phyloP scores from a whole-genome alignment of 108 stramenopile species.

The Skeletonema costatum region DNA sequence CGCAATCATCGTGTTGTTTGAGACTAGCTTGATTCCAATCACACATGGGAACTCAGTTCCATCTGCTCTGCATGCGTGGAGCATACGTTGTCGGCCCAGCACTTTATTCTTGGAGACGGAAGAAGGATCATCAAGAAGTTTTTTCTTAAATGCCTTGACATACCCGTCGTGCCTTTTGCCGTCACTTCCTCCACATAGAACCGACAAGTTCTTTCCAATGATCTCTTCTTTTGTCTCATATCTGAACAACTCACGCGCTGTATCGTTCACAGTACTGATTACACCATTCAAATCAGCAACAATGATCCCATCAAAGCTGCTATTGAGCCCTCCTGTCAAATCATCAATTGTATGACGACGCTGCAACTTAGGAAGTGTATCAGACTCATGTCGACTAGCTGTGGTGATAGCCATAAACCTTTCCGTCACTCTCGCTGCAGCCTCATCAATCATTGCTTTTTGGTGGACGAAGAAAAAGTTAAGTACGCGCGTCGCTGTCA shows the following conservation, averaged over 20 bases:
- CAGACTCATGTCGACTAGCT: neutral
- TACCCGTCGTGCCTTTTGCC: constrained; percentile 12
- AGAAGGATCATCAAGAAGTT: neutral
- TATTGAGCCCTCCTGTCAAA: neutral
- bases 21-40: constrained; percentile 9
- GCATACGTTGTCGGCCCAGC: constrained; percentile 6
- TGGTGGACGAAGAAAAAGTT: constrained; percentile 11
- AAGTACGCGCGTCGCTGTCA: constrained; percentile 5
- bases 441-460: constrained; percentile 4
- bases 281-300: constrained; percentile 17
- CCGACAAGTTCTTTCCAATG: constrained; percentile 8
- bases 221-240: constrained; percentile 10
- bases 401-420: neutral
- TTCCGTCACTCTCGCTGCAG: constrained; percentile 3
- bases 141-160: constrained; percentile 8
- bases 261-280: constrained; percentile 9
- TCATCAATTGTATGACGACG: neutral
- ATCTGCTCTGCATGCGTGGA: constrained; percentile 6
- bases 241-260: constrained; percentile 2
- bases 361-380: neutral
- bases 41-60: constrained; percentile 16
- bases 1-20: constrained; percentile 12
- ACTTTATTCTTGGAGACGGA: constrained; percentile 3
- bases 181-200: constrained; percentile 10
- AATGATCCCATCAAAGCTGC: constrained; percentile 17